Conservation (phyloP, 257 asterid genomes). For the Solanum pennellii region DNA sequence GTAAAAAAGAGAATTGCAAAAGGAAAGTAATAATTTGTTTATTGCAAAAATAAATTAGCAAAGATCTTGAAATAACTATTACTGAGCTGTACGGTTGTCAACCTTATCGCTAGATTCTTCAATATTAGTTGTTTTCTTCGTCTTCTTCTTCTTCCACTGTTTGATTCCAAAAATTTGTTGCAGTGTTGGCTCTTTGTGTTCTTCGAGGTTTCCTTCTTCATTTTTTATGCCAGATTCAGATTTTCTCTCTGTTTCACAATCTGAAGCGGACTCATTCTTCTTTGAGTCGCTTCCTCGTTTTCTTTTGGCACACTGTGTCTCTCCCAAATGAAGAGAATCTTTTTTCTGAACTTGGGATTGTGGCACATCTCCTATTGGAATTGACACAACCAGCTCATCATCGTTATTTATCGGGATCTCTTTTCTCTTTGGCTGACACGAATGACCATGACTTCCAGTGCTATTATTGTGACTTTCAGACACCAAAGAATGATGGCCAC, state of each 20-base stretch:
- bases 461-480: too few species aligned
- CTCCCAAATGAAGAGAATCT: neutral
- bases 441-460: slow-evolving; percentile 2
- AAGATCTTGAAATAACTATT: neutral
- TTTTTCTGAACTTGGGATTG: slow-evolving; percentile 8
- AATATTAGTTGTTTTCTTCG: neutral
- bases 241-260: neutral
- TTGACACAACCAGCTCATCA: neutral
- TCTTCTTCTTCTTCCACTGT: neutral
- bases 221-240: slow-evolving; percentile 2
- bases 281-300: neutral
- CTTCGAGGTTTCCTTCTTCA: slow-evolving; percentile 12
- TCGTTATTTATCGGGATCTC: neutral
- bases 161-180: neutral
- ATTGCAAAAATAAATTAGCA: neutral
- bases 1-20: neutral
- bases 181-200: slow-evolving; percentile 4
- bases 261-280: neutral
- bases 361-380: neutral
- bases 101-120: slow-evolving; percentile 1
- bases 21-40: neutral
- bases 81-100: neutral
- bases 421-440: slow-evolving; percentile 16
- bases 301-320: neutral
- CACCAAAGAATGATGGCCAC: too few species aligned